phyloP scores from a whole-genome alignment of 169 alveolate genomes.

The Plasmodium billcollinsi region DNA sequence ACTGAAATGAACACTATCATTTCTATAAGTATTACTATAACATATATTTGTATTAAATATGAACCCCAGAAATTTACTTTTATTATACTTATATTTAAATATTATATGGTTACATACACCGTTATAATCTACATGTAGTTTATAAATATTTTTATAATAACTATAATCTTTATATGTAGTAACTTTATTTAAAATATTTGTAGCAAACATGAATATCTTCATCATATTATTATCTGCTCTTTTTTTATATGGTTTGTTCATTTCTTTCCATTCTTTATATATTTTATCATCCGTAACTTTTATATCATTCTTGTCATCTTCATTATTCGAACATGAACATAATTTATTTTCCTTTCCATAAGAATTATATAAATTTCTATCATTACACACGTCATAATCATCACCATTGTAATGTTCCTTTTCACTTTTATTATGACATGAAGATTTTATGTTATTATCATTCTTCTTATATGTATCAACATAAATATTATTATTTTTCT shows the following conservation, averaged over 20 bases:
- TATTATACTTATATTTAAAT: conserved; percentile 10
- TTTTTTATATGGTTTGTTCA: not conserved
- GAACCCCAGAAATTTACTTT: conserved; percentile 11
- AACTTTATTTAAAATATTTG: conserved; percentile 51
- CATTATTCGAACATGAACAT: not conserved
- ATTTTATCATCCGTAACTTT: not conserved
- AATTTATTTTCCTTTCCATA: not conserved
- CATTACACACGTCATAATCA: not conserved
- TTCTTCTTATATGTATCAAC: too few species aligned
- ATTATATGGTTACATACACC: conserved; percentile 37
- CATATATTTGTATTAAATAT: conserved; percentile 33
- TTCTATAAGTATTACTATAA: conserved; percentile 10
- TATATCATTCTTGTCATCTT: not conserved
- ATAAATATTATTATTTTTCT: too few species aligned
- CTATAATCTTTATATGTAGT: conserved; percentile 12
- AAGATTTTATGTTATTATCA: too few species aligned
- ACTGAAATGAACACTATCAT: conserved; percentile 7
- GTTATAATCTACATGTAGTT: conserved; percentile 44
- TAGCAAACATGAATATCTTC: conserved; percentile 15
- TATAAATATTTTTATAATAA: conserved; percentile 40
- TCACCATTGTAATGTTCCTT: not conserved
- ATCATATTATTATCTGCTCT: not conserved
- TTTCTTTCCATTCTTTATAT: conserved; percentile 47
- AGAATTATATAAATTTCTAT: not conserved
- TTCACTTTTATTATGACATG: too few species aligned